Conservation (phyloP, 305 asterid genomes). For the Fraxinus nigra region DNA sequence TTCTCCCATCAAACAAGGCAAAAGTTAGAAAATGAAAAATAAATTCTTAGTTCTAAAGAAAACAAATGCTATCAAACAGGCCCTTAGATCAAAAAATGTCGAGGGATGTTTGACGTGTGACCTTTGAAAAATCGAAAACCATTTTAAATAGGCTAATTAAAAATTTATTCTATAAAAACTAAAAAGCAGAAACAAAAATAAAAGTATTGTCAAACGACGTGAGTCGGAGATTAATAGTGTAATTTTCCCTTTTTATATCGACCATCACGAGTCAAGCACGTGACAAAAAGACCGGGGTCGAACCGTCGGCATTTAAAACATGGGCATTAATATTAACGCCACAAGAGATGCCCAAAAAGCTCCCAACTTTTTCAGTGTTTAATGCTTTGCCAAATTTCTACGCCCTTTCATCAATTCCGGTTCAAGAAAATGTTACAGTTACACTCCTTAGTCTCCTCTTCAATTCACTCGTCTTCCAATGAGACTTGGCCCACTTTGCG, state of each 20-base stretch:
- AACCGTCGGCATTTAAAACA: conserved; percentile 13
- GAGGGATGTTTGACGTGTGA: no score
- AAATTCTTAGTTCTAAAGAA: no score
- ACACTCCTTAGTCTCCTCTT: conserved; percentile 22
- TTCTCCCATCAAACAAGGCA: no score
- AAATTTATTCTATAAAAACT: no score
- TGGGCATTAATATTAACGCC: conserved; percentile 22
- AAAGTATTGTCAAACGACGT: no score
- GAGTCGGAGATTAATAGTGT: no score
- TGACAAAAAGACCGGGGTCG: background rate
- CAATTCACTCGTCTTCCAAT: conserved; percentile 18
- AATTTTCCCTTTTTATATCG: background rate
- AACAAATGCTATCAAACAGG: no score
- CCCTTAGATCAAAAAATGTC: no score
- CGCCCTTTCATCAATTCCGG: background rate
- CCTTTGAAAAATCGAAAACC: no score
- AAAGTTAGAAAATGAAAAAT: no score
- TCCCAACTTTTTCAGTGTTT: background rate
- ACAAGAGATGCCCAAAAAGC: background rate
- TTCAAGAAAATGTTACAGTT: conserved; percentile 39
- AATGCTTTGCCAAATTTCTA: background rate
- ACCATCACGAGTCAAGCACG: conserved; percentile 11
- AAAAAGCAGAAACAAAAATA: no score
- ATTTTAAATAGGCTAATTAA: no score
- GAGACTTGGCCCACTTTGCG: conserved; percentile 6